These are phyloP conservation scores for Dipteronia dyeriana DNA, from an alignment of 345 rosid genomes.

Conservation along the genomic window DNA sequence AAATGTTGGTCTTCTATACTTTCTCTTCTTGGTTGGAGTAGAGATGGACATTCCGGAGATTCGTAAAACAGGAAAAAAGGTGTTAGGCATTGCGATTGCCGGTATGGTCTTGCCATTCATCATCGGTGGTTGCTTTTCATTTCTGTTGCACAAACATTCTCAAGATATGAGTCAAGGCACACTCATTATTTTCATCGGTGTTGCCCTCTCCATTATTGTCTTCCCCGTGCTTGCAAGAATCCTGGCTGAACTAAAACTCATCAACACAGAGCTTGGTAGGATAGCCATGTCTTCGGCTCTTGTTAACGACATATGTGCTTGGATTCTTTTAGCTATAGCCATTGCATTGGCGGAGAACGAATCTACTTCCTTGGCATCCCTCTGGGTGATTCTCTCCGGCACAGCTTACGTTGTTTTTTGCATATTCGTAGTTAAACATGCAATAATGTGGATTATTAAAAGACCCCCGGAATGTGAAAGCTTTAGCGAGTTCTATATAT, in stretches of 20 bases:
- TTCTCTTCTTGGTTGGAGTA: constrained; percentile 86
- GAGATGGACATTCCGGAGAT: constrained; percentile 92
- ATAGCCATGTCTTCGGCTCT: constrained; percentile 92
- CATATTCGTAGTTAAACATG: constrained; percentile 64
- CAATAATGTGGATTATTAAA: constrained; percentile 62
- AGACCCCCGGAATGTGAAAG: constrained; percentile 91
- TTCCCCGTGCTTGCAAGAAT: constrained; percentile 91
- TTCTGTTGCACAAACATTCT: constrained; percentile 29
- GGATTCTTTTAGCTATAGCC: constrained; percentile 82
- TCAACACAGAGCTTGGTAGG: constrained; percentile 85
- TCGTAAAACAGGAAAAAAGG: constrained; percentile 63
- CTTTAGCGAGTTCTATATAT: constrained; percentile 72
- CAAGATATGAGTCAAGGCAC: constrained; percentile 44
- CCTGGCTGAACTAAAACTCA: constrained; percentile 88
- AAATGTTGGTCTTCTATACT: constrained; percentile 83
- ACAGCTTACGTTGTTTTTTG: constrained; percentile 52
- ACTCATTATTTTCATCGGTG: constrained; percentile 74
- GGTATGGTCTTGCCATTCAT: constrained; percentile 88
- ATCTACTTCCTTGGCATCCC: constrained; percentile 51
- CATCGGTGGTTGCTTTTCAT: constrained; percentile 55
- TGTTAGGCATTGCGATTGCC: constrained; percentile 58
- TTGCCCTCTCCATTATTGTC: constrained; percentile 87
- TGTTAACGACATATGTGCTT: constrained; percentile 85
- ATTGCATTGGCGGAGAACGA: constrained; percentile 77
- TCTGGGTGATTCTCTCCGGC: constrained; percentile 72